Conservation (phyloP, 306 rosid species). For the Quercus berberidifolia region DNA sequence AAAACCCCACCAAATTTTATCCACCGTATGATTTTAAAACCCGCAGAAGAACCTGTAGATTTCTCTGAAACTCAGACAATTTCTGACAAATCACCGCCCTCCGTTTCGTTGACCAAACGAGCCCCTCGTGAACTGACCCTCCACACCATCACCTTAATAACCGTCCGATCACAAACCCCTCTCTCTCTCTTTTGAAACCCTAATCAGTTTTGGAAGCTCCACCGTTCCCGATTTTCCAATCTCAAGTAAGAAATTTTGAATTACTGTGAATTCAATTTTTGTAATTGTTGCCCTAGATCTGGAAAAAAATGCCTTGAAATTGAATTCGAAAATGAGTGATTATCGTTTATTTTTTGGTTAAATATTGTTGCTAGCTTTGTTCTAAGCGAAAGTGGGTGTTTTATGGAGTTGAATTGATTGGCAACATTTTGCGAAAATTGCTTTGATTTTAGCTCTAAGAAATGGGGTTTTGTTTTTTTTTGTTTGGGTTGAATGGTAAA, state of each 20-base stretch:
- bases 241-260: conserved; percentile 31
- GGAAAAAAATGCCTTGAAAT: not conserved
- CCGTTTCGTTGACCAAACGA: conserved; percentile 9
- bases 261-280: not conserved
- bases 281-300: conserved; percentile 28
- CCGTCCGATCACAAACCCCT: conserved; percentile 13
- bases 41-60: too few relatives aligned
- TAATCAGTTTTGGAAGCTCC: conserved; percentile 26
- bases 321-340: not conserved
- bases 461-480: too few relatives aligned
- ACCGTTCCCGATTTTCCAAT: not conserved
- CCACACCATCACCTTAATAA: not conserved
- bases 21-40: not conserved
- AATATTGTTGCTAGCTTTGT: not conserved
- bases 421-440: not conserved
- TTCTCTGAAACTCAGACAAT: not conserved
- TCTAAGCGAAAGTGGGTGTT: conserved; percentile 7
- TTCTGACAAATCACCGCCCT: conserved; percentile 9
- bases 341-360: not conserved
- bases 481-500: too few relatives aligned
- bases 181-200: conserved; percentile 39
- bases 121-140: conserved; percentile 1
- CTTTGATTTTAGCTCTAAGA: too few relatives aligned
- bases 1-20: not conserved
- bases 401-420: conserved; percentile 9